Conservation (phyloP, 2,329 filamentous ascomycete species). For the Pseudohalonectria lignicola region DNA sequence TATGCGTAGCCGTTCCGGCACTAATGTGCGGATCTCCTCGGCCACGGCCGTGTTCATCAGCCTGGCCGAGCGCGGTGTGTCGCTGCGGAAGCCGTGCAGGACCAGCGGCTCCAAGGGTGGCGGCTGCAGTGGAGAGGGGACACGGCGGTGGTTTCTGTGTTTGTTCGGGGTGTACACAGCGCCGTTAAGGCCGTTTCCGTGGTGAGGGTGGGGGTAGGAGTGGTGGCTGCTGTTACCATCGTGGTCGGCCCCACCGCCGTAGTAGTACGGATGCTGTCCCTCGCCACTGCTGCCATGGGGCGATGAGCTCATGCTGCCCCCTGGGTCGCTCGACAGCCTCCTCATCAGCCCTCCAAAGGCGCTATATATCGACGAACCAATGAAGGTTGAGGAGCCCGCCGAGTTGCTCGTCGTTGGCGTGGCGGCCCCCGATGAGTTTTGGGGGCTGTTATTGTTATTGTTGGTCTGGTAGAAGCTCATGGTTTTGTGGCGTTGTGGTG, state of each 20-base stretch:
- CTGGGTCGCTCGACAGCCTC: constrained; percentile 46
- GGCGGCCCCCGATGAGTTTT: constrained; percentile 11
- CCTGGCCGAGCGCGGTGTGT: constrained; percentile 47
- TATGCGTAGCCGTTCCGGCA: constrained; percentile 79
- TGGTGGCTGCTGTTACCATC: constrained; percentile 11
- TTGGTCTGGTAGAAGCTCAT: constrained; percentile 11
- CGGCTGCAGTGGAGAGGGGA: constrained; percentile 69
- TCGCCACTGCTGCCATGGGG: too few relatives aligned
- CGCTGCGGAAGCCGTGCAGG: constrained; percentile 53
- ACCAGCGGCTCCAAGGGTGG: constrained; percentile 76
- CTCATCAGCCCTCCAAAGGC: constrained; percentile 55
- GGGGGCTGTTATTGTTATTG: too few relatives aligned
- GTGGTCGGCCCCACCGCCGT: too few relatives aligned
- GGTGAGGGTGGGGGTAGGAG: constrained; percentile 9
- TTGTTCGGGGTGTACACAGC: constrained; percentile 34
- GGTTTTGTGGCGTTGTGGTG: too few relatives aligned
- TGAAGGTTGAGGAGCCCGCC: constrained; percentile 14
- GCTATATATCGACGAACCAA: constrained; percentile 20
- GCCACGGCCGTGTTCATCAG: constrained; percentile 66
- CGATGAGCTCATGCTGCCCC: constrained; percentile 11
- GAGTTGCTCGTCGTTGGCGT: constrained; percentile 16
- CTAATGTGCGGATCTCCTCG: constrained; percentile 83
- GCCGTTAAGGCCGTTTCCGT: constrained; percentile 36
- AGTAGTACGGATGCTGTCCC: too few relatives aligned
- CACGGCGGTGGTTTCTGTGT: constrained; percentile 22